phyloP scores from a whole-genome alignment of 345 rosid genomes.

The Aquilaria malaccensis region DNA sequence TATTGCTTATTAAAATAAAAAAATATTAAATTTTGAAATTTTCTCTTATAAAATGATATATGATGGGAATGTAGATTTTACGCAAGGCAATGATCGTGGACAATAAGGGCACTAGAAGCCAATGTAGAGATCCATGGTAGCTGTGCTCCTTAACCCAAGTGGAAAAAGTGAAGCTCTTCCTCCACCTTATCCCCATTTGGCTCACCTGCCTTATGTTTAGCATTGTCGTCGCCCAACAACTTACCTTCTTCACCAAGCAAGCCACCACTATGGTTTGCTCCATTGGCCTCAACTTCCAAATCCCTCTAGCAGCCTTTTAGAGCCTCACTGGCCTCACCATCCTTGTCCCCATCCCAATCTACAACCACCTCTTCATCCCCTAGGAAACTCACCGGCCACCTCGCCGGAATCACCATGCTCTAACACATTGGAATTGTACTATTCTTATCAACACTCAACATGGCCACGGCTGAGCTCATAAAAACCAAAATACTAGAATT shows the following conservation, averaged over 20 bases:
- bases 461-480: too few species aligned
- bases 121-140: conserved; percentile 59
- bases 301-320: conserved; percentile 77
- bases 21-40: too few species aligned
- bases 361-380: conserved; percentile 66
- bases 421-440: conserved; percentile 76
- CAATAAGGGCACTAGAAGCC: conserved; percentile 30
- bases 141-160: conserved; percentile 73
- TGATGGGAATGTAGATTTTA: conserved; percentile 40
- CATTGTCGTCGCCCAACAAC: conserved; percentile 48
- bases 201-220: conserved; percentile 69
- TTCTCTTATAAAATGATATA: neutral
- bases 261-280: conserved; percentile 16
- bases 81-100: conserved; percentile 79
- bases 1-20: too few species aligned
- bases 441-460: conserved; percentile 25
- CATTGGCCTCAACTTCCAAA: conserved; percentile 43
- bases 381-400: conserved; percentile 49
- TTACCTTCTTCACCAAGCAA: conserved; percentile 76
- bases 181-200: conserved; percentile 28
- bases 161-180: conserved; percentile 75
- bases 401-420: conserved; percentile 66
- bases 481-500: too few species aligned
- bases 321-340: conserved; percentile 48
- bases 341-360: conserved; percentile 13